Percentiles rank a stretch among this genome's conserved stretches.
These are phyloP conservation scores for Colletotrichum theobromicola DNA, from an alignment of 2,329 filamentous ascomycete species.

Conservation along the genomic window DNA sequence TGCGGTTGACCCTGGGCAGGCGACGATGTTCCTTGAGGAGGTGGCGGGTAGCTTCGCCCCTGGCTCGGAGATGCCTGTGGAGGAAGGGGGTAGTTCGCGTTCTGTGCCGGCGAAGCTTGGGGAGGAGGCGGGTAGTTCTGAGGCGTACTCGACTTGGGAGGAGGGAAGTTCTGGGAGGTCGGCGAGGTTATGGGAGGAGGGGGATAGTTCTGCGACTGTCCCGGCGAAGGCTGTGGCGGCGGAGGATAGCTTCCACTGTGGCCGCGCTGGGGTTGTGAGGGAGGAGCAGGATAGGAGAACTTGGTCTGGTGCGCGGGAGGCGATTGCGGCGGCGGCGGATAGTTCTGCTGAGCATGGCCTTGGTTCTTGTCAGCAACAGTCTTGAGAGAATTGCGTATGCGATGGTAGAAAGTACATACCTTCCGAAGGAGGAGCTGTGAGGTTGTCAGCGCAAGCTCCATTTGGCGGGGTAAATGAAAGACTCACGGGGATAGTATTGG, in stretches of 20 bases:
- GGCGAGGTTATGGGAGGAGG: slow-evolving; percentile 30
- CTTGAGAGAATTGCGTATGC: background rate
- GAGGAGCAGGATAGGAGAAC: slow-evolving; percentile 50
- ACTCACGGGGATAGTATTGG: slow-evolving; percentile 20
- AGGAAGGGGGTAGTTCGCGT: slow-evolving; percentile 11
- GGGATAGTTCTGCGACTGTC: slow-evolving; percentile 23
- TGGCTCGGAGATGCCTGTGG: slow-evolving; percentile 13
- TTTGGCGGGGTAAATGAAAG: background rate
- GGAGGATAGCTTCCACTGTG: slow-evolving; percentile 32
- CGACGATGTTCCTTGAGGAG: slow-evolving; percentile 20
- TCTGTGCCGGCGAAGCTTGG: slow-evolving; percentile 12
- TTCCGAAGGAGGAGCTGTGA: slow-evolving; percentile 15
- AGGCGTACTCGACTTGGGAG: slow-evolving; percentile 32
- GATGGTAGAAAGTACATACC: background rate
- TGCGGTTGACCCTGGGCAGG: slow-evolving; percentile 26
- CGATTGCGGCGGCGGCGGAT: slow-evolving; percentile 52
- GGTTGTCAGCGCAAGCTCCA: slow-evolving; percentile 5
- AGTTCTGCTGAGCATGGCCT: slow-evolving; percentile 38
- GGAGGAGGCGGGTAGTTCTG: slow-evolving; percentile 32
- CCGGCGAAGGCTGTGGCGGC: slow-evolving; percentile 28
- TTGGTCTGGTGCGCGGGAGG: slow-evolving; percentile 50
- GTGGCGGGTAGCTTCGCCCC: slow-evolving; percentile 24
- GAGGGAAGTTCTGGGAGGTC: slow-evolving; percentile 19
- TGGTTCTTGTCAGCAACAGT: slow-evolving; percentile 5
- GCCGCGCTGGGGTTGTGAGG: slow-evolving; percentile 25